A percentile compares a stretch with the other conserved stretches of the same genome.
Conservation (phyloP, 805 yeast species). For the Lipomyces oligophaga region DNA sequence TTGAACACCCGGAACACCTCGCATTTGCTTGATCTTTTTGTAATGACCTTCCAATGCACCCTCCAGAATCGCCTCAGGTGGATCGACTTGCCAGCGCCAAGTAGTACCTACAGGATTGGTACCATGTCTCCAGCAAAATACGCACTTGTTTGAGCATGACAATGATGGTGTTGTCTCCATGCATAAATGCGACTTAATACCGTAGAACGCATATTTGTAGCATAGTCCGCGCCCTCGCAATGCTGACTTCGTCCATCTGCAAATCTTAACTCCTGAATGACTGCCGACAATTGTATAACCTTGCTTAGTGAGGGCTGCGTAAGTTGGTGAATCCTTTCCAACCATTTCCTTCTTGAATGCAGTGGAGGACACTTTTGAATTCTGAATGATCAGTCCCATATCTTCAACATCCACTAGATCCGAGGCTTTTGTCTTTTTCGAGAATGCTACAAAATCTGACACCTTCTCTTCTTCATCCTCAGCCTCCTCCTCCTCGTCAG, state of each 20-base stretch:
- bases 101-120: slow-evolving; percentile 94
- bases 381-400: slow-evolving; percentile 59
- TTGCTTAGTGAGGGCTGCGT: slow-evolving; percentile 80
- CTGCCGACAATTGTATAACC: slow-evolving; percentile 92
- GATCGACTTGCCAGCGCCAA: slow-evolving; percentile 95
- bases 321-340: slow-evolving; percentile 83
- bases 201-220: slow-evolving; percentile 87
- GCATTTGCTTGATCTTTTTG: slow-evolving; percentile 85
- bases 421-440: slow-evolving; percentile 36
- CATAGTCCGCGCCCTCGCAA: slow-evolving; percentile 92
- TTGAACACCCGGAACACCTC: slow-evolving; percentile 93
- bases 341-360: slow-evolving; percentile 73
- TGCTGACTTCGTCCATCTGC: slow-evolving; percentile 96
- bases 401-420: slow-evolving; percentile 81
- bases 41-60: slow-evolving; percentile 90
- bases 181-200: slow-evolving; percentile 83
- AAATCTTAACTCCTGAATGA: slow-evolving; percentile 91
- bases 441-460: slow-evolving; percentile 20
- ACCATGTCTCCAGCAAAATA: slow-evolving; percentile 96
- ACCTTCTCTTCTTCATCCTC: slow-evolving; percentile 39
- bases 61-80: slow-evolving; percentile 74
- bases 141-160: slow-evolving; percentile 93
- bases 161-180: slow-evolving; percentile 95
- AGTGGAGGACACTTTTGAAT: slow-evolving; percentile 28
- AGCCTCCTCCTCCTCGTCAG: slow-evolving; percentile 47